Evolutionary conservation across 2,329 filamentous ascomycete species (phyloP).

Genomic region (Aureobasidium sp.): DNA sequence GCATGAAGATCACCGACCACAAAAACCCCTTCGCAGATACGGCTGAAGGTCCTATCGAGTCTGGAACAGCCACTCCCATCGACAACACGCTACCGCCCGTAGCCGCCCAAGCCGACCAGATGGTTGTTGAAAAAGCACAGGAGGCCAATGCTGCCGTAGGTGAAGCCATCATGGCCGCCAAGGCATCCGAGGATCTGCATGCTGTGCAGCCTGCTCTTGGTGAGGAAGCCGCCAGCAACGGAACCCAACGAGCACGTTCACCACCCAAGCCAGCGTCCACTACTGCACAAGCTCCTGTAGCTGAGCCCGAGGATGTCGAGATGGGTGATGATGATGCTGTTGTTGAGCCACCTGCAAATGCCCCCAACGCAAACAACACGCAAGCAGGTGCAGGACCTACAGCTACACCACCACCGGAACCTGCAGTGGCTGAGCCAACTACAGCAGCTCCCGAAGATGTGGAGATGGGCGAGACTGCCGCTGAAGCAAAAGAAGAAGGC

Average conservation of each 20-base stretch:
- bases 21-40: constrained; percentile 46
- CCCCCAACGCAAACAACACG: neutral
- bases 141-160: constrained; percentile 18
- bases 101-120: constrained; percentile 14
- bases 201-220: neutral
- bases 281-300: neutral
- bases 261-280: neutral
- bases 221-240: constrained; percentile 12
- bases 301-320: constrained; percentile 17
- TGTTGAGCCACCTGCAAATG: neutral
- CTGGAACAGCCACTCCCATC: constrained; percentile 7
- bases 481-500: constrained; percentile 22
- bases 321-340: constrained; percentile 18
- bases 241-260: constrained; percentile 3
- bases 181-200: constrained; percentile 15
- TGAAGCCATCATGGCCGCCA: constrained; percentile 20
- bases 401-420: neutral
- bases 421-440: neutral
- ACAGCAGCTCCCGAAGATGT: constrained; percentile 7
- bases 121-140: constrained; percentile 19
- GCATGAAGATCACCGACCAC: constrained; percentile 52
- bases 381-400: neutral
- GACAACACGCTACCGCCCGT: neutral
- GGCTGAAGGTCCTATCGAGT: constrained; percentile 33
- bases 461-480: constrained; percentile 11